Evolutionary conservation across 2,329 filamentous ascomycete genomes (phyloP).

Genomic region (Penicillium sp.): DNA sequence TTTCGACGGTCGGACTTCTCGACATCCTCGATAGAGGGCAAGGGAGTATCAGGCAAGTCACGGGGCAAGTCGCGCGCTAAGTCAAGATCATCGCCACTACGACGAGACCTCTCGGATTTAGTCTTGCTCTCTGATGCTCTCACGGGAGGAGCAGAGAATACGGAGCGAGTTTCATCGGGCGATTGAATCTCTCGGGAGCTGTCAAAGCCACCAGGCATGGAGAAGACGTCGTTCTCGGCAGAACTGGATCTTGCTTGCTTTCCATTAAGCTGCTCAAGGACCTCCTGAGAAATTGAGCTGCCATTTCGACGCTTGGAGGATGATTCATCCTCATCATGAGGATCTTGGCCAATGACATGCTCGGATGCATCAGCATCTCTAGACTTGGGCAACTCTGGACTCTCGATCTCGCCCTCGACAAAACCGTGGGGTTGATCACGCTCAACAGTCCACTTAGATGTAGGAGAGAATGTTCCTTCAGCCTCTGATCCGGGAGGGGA

Average conservation of each 20-base stretch:
- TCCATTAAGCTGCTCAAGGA: slow-evolving; percentile 23
- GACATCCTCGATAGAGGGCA: slow-evolving; percentile 1
- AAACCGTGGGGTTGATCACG: slow-evolving; percentile 40
- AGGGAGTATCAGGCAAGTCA: slow-evolving; percentile 3
- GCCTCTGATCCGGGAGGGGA: slow-evolving; percentile 60
- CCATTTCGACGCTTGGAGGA: slow-evolving; percentile 5
- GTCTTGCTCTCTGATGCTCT: slow-evolving; percentile 5
- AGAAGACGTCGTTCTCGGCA: slow-evolving; percentile 22
- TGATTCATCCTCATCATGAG: slow-evolving; percentile 4
- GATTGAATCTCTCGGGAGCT: slow-evolving; percentile 4
- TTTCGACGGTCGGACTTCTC: slow-evolving; percentile 20
- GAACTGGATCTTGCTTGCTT: slow-evolving; percentile 15
- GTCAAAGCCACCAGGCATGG: slow-evolving; percentile 33
- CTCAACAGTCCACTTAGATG: slow-evolving; percentile 47
- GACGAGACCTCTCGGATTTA: slow-evolving; percentile 19
- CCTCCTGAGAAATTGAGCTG: slow-evolving; percentile 22
- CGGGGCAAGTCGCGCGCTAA: slow-evolving; percentile 8
- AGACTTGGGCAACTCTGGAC: slow-evolving; percentile 36
- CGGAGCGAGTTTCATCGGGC: slow-evolving; percentile 13
- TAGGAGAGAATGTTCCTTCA: slow-evolving; percentile 50
- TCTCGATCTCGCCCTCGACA: slow-evolving; percentile 48
- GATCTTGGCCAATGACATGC: slow-evolving; percentile 14
- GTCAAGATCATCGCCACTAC: slow-evolving; percentile 22
- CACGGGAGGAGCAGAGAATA: slow-evolving; percentile 12
- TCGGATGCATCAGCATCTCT: slow-evolving; percentile 8